Conservation (phyloP, 225 moss, liverwort and hornwort species). For the Takakia lepidozioides region DNA sequence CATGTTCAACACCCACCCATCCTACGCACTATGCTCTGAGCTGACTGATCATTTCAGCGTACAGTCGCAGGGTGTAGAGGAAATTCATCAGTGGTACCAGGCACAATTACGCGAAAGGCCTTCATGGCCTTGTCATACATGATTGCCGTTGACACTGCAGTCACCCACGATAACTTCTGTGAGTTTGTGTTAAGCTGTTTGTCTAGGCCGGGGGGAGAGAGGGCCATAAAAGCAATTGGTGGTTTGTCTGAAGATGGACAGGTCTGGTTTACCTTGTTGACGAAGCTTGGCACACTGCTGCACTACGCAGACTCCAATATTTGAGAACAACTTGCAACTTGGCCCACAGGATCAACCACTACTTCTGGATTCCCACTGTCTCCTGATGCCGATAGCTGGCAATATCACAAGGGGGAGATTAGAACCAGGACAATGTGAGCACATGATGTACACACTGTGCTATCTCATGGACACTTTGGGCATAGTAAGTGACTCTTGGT, state of each 20-base stretch:
- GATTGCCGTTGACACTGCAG: constrained; percentile 85
- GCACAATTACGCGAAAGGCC: constrained; percentile 86
- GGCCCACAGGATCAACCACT: constrained; percentile 82
- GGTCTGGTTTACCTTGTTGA: constrained; percentile 89
- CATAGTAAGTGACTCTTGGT: no score
- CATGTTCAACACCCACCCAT: no score
- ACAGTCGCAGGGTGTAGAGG: constrained; percentile 91
- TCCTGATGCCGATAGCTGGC: constrained; percentile 94
- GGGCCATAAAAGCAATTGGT: no score
- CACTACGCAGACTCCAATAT: constrained; percentile 90
- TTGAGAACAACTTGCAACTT: constrained; percentile 78
- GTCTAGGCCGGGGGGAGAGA: no score
- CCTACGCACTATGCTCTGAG: constrained; percentile 93
- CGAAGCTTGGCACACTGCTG: constrained; percentile 99
- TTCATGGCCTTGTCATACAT: constrained; percentile 53
- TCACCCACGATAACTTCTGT: no score
- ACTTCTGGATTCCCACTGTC: constrained; percentile 94
- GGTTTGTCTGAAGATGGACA: no score
- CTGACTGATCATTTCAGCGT: constrained; percentile 89
- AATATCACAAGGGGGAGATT: constrained; percentile 1
- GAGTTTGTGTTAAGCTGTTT: no score
- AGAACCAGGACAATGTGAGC: no score
- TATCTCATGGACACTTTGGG: no score
- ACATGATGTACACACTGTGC: no score
- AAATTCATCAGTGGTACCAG: constrained; percentile 75